phyloP scores from a whole-genome alignment of 768 basidiomycete species.

The Podaxis sp. region DNA sequence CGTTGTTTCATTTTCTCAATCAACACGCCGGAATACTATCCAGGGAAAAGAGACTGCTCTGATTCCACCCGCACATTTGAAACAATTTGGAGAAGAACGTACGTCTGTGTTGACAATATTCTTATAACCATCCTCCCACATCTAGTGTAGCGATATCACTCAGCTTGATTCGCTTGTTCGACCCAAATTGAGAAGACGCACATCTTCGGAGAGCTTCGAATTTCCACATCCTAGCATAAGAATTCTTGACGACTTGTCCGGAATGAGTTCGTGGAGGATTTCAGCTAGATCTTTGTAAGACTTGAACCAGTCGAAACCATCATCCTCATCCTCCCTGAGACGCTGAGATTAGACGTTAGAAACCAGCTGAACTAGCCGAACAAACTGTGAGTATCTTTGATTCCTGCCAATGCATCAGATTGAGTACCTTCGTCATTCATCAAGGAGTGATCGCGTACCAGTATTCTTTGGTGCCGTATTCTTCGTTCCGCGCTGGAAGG shows the following conservation, averaged over 20 bases:
- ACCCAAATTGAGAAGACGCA: conserved; percentile 28
- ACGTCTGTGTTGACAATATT: conserved; percentile 82
- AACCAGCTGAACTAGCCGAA: conserved; percentile 10
- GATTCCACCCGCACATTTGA: not conserved
- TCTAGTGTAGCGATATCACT: conserved; percentile 36
- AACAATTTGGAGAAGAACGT: conserved; percentile 19
- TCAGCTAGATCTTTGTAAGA: conserved; percentile 70
- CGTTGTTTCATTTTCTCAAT: conserved; percentile 70
- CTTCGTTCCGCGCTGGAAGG: conserved; percentile 63
- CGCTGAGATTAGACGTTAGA: conserved; percentile 4
- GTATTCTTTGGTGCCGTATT: conserved; percentile 67
- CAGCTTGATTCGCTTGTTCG: not conserved
- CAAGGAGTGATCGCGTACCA: conserved; percentile 44
- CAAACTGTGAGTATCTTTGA: conserved; percentile 64
- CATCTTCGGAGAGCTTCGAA: conserved; percentile 77
- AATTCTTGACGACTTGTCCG: conserved; percentile 57
- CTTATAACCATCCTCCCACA: conserved; percentile 86
- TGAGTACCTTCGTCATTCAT: not conserved
- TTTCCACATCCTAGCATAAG: conserved; percentile 87
- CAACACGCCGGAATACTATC: conserved; percentile 71
- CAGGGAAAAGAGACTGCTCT: not conserved
- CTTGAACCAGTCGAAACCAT: conserved; percentile 85
- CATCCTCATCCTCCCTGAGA: conserved; percentile 54
- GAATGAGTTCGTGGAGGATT: conserved; percentile 60
- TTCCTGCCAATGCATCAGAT: conserved; percentile 46